These are phyloP conservation scores for Pulveroboletus sp. DNA, from an alignment of 768 basidiomycete genomes.

Conservation along the genomic window DNA sequence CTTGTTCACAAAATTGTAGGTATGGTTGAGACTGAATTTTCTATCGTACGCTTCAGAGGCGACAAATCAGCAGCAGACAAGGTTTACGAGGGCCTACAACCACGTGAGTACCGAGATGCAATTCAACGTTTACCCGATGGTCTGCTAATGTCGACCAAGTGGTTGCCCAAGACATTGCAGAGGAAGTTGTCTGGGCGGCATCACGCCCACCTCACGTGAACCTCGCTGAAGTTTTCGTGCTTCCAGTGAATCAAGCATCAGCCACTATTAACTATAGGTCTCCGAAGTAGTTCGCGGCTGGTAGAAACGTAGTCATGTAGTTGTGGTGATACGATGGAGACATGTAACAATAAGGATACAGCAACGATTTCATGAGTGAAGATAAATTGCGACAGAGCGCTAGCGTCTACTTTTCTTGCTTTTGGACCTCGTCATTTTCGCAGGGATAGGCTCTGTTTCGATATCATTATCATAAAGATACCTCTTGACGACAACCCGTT, in stretches of 20 bases:
- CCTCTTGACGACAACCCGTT: slow-evolving; percentile 70
- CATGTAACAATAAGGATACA: slow-evolving; percentile 30
- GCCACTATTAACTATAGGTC: slow-evolving; percentile 58
- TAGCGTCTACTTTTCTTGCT: slow-evolving; percentile 45
- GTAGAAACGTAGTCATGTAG: neutral
- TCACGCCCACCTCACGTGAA: slow-evolving; percentile 90
- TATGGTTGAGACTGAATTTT: slow-evolving; percentile 93
- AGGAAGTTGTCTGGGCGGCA: slow-evolving; percentile 97
- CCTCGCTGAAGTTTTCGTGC: slow-evolving; percentile 73
- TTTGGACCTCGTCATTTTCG: slow-evolving; percentile 55
- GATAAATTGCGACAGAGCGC: slow-evolving; percentile 9
- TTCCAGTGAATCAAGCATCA: slow-evolving; percentile 77
- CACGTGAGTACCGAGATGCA: slow-evolving; percentile 48
- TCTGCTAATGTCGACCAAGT: slow-evolving; percentile 41
- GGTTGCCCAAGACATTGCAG: slow-evolving; percentile 82
- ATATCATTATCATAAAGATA: slow-evolving; percentile 76
- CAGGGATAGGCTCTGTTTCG: slow-evolving; percentile 28
- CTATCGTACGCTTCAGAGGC: slow-evolving; percentile 83
- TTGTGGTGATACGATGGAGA: slow-evolving; percentile 2
- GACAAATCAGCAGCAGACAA: slow-evolving; percentile 77
- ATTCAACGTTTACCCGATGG: neutral
- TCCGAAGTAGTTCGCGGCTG: slow-evolving; percentile 2
- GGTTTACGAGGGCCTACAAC: slow-evolving; percentile 86
- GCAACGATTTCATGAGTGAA: slow-evolving; percentile 23
- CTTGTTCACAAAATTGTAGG: slow-evolving; percentile 35